Percentiles rank a stretch among this genome's conserved stretches.
Conservation (phyloP, 345 rosid genomes). For the Melaleuca quinquenervia region DNA sequence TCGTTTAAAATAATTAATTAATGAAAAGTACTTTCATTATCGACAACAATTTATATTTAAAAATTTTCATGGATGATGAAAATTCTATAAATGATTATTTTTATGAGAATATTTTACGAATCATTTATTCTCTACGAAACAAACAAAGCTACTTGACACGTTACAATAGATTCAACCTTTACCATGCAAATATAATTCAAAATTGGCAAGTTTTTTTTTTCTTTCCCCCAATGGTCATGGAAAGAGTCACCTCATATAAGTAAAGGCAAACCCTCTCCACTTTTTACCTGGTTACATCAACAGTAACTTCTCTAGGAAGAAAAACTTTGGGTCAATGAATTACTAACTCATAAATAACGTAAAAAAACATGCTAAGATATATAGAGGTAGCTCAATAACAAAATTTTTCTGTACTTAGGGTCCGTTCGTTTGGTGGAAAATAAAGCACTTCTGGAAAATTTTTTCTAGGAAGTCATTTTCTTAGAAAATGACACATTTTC, state of each 20-base stretch:
- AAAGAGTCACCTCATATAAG: not conserved
- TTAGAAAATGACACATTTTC: too few species aligned
- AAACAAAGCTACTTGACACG: not conserved
- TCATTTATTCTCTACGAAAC: not conserved
- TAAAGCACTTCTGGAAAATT: too few species aligned
- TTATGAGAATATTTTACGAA: not conserved
- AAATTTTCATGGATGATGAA: not conserved
- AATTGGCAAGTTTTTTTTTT: not conserved
- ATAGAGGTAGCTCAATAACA: not conserved
- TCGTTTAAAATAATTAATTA: not conserved
- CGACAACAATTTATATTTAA: accelerated
- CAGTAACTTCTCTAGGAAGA: too few species aligned
- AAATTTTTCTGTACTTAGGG: not conserved
- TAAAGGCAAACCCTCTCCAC: not conserved
- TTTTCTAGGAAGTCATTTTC: too few species aligned
- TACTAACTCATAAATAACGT: not conserved
- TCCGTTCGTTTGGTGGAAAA: too few species aligned
- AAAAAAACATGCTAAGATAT: not conserved
- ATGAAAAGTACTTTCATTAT: not conserved
- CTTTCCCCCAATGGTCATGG: not conserved
- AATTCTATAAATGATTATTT: too few species aligned
- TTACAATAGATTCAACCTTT: not conserved
- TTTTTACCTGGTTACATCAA: not conserved
- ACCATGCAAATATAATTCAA: not conserved
- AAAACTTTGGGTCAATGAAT: not conserved